Evolutionary conservation across 441 rosid species (phyloP), one percentile per base, ranked within the genome.

Genomic region (Pelargonium australe): DNA sequence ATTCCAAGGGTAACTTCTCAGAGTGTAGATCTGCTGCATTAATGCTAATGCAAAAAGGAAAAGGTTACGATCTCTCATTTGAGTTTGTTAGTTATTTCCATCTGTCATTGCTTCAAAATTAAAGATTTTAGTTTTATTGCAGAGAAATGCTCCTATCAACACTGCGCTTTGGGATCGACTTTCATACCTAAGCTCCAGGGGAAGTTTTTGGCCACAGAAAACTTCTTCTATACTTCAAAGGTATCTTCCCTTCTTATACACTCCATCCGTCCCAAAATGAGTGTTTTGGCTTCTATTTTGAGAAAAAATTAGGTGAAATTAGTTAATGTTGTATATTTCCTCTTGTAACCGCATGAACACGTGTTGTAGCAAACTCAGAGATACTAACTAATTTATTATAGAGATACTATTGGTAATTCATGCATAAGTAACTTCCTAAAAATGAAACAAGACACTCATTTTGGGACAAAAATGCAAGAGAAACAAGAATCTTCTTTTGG

Each of bases 151-250:
- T 31, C 76, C 64, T 82, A 83, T 62, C 79, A 72, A 68, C 85
- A 69, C 17, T 93, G 98, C 75, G 66, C 72, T 58, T 73, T 90
- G 70, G 97, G 98, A 80, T 83, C 98, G 40, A 76, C 79, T 66
- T 93, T 85, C 83, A 84, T 83, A 53, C 95, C 97, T 61, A 80
- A 85, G 76, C 89, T 91, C 69, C 85, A 69, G 79, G 98, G 95
- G 69, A 87, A 78, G 19, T 85, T 93, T 80, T 75, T 93, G 76
- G 98, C 97, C 7, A 89, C 94, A 1, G 92, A 89, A 76, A 90
- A 93, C 75, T 89, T 93, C 77, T 88, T 85, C 83, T 68, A 91
- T 74, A 91, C 97, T 45, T 86, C 96, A 11, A 85, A 89, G 96
- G 98, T 93, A 72, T 65, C 19, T 13, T 17, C 63, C 40, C 64